Base-by-base conservation (phyloP, 2,329 filamentous ascomycete genomes). In the Diaporthe destruens region DNA sequence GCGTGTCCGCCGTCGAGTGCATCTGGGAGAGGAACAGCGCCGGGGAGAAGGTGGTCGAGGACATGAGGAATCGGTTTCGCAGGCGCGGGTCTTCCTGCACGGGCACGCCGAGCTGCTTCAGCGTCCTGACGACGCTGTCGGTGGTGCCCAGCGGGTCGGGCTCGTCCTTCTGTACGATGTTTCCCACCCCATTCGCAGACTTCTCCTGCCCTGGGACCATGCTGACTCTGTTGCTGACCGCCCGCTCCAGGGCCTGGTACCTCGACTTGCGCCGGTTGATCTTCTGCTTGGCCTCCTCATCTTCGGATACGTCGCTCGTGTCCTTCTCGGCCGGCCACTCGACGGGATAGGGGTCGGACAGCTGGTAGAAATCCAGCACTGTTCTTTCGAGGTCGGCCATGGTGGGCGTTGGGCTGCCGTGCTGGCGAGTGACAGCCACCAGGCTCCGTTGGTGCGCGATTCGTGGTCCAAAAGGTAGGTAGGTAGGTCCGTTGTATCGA, bases 11-110 rank as follows among this genome's bases (percentile, higher is more conserved):
- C 61, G 91, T 89, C 73, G 93, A 91, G 81, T 99, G 97, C 76
- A 97, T 93, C 81, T 98, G 94, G 0, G 96, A 96, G 16, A 99
- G 88, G 81, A 98, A 99, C 9, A 98, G 86, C 3, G 94, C 91
- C 2, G 96, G 96, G 0, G 95, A 97, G 84, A 99, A 99, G 66
- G 94, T 95, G 16, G 96, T 98, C 20, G 96, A 98, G 14, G 95
- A 98, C 29, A 99, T 89, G 71, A 99, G 89, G 82, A 98, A 99
- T 75, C 95, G 94, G 90, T 76, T 85, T 93, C 94, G 90, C 77
- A 97, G 83, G 78, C 91, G 90, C 69, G 89, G 83, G 79, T 98
- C 95, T 77, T 98, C 94, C 79, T 98, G 94, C 18, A 98, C 87
- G 0, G 93, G 91, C 54, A 98, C 82, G 2, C 95, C 95, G 75